phyloP scores from a whole-genome alignment of 2,329 filamentous ascomycete genomes.

The Drechslerella dactyloides region DNA sequence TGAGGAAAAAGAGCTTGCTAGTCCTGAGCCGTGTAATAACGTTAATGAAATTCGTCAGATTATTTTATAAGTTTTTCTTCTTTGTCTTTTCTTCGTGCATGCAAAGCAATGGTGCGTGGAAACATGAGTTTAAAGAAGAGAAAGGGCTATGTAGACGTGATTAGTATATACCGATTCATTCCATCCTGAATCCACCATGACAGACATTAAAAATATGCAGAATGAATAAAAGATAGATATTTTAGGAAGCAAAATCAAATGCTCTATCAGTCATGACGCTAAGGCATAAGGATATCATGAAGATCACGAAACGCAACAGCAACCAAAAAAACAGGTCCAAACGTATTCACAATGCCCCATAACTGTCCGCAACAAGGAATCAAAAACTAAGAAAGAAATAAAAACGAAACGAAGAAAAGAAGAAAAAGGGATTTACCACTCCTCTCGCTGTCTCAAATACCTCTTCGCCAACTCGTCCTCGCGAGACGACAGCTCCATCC shows the following conservation, averaged over 20 bases:
- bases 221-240: constrained; percentile 1
- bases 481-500: constrained; percentile 92
- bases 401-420: constrained; percentile 6
- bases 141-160: constrained; percentile 29
- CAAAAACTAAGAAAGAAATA: constrained; percentile 9
- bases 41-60: constrained; percentile 48
- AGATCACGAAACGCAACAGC: background rate
- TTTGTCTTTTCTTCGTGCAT: constrained; percentile 28
- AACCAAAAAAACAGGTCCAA: constrained; percentile 2
- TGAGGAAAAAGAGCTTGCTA: constrained; percentile 8
- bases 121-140: constrained; percentile 12
- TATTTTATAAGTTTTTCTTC: constrained; percentile 15
- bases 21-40: constrained; percentile 19
- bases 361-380: background rate
- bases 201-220: constrained; percentile 14
- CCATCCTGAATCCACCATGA: constrained; percentile 1
- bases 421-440: constrained; percentile 61
- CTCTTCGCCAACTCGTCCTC: constrained; percentile 83
- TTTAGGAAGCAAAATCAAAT: constrained; percentile 9
- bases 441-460: constrained; percentile 75
- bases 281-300: constrained; percentile 49
- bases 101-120: constrained; percentile 18
- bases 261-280: constrained; percentile 50
- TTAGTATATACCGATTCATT: constrained; percentile 48
- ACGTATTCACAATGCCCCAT: background rate